Conservation (phyloP, 495 filamentous ascomycete species). For the Chaetomium tenue region DNA sequence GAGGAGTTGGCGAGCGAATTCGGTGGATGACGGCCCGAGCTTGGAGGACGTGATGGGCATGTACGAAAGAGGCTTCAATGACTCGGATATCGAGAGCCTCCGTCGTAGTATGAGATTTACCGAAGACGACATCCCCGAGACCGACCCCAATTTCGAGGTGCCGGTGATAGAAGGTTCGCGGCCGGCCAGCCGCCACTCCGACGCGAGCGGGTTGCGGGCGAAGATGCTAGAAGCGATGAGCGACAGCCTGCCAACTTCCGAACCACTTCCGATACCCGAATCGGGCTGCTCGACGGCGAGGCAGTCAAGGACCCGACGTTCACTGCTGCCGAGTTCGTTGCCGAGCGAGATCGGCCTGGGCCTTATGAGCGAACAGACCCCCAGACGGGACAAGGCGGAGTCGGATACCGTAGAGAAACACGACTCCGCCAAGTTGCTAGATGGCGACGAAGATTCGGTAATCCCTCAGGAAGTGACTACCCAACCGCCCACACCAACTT, state of each 20-base stretch:
- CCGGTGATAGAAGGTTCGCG: constrained; percentile 27
- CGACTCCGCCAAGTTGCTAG: constrained; percentile 36
- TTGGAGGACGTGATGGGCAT: constrained; percentile 92
- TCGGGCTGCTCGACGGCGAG: constrained; percentile 28
- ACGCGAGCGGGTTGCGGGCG: constrained; percentile 37
- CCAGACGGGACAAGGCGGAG: constrained; percentile 21
- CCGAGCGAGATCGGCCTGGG: constrained; percentile 36
- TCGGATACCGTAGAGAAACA: constrained; percentile 30
- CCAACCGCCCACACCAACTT: constrained; percentile 1
- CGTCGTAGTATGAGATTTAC: constrained; percentile 34
- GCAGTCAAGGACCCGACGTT: constrained; percentile 45
- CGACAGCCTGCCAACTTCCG: constrained; percentile 38
- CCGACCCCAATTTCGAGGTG: constrained; percentile 27
- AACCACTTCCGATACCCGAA: constrained; percentile 25
- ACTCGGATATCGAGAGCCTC: constrained; percentile 45
- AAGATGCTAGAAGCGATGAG: constrained; percentile 48
- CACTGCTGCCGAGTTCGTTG: constrained; percentile 35
- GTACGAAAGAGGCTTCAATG: constrained; percentile 84
- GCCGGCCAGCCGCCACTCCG: constrained; percentile 36
- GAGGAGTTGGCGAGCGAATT: constrained; percentile 53
- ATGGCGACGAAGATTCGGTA: constrained; percentile 26
- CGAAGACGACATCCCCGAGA: constrained; percentile 36
- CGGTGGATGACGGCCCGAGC: constrained; percentile 68
- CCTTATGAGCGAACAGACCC: constrained; percentile 31
- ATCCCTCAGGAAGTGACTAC: neutral